A percentile compares a stretch with the other conserved stretches of the same genome.
Evolutionary conservation across 441 rosid genomes (phyloP).

Genomic region (Manihot esculenta): DNA sequence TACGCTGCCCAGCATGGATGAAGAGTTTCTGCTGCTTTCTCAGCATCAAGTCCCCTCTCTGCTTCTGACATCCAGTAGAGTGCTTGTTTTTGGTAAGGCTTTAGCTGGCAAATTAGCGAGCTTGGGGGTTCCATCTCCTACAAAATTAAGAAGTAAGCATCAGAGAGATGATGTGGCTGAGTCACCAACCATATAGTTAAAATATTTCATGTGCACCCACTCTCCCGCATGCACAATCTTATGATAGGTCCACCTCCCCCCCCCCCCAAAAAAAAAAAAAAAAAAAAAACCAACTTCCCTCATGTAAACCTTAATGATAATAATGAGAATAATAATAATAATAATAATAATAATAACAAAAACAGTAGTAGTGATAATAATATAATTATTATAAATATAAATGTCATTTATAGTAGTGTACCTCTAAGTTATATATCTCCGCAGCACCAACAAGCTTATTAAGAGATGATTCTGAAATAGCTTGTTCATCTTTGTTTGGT

Average conservation of each 20-base stretch:
- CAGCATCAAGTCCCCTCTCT: constrained; percentile 57
- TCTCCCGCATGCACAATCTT: too few relatives aligned
- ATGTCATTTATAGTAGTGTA: constrained; percentile 6
- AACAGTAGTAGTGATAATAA: too few relatives aligned
- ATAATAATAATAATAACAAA: not conserved
- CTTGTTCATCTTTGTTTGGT: constrained; percentile 51
- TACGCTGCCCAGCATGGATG: constrained; percentile 80
- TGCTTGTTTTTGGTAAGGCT: constrained; percentile 69
- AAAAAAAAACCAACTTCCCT: too few relatives aligned
- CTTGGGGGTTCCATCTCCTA: constrained; percentile 74
- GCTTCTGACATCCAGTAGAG: constrained; percentile 68
- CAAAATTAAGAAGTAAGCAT: constrained; percentile 6
- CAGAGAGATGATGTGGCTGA: too few relatives aligned
- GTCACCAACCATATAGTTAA: too few relatives aligned
- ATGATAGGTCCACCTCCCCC: too few relatives aligned
- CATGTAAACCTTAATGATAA: too few relatives aligned
- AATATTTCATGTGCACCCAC: too few relatives aligned
- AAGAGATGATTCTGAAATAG: constrained; percentile 49
- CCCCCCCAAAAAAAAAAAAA: too few relatives aligned
- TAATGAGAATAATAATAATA: too few relatives aligned
- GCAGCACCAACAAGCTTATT: constrained; percentile 63
- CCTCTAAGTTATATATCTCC: constrained; percentile 56
- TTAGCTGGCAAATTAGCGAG: constrained; percentile 48
- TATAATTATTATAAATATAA: too few relatives aligned
- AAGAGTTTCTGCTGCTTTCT: constrained; percentile 54